These are phyloP conservation scores for Spergularia marina DNA, from an alignment of 148 eudicot genomes.

Conservation along the genomic window DNA sequence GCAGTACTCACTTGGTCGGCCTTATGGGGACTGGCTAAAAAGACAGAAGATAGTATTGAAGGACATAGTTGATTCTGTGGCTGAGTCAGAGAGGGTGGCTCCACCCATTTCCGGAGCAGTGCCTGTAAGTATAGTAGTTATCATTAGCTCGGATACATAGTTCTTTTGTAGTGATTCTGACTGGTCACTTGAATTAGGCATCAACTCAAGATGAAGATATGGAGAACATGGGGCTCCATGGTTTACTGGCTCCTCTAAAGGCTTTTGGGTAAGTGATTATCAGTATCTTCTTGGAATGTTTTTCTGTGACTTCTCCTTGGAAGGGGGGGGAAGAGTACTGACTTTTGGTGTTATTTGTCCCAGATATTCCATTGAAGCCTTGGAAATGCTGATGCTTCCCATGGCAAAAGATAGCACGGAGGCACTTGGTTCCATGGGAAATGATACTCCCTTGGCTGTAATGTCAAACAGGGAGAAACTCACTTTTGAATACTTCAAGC, in stretches of 20 bases:
- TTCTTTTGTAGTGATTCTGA: not conserved
- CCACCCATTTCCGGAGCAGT: slow-evolving; percentile 73
- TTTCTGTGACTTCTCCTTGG: not conserved
- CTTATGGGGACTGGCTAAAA: slow-evolving; percentile 93
- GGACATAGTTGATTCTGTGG: slow-evolving; percentile 84
- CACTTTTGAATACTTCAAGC: slow-evolving; percentile 94
- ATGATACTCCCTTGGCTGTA: slow-evolving; percentile 98
- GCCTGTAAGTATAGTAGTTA: slow-evolving; percentile 46
- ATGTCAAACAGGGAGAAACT: slow-evolving; percentile 98
- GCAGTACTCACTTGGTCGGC: slow-evolving; percentile 82
- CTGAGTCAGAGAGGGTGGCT: slow-evolving; percentile 47
- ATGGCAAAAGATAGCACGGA: slow-evolving; percentile 98
- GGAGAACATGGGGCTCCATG: slow-evolving; percentile 89
- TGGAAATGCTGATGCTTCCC: slow-evolving; percentile 94
- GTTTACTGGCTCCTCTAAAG: slow-evolving; percentile 88
- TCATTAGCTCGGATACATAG: not conserved
- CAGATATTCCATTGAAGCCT: slow-evolving; percentile 83
- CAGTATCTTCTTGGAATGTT: not conserved
- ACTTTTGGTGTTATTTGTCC: slow-evolving; percentile 12
- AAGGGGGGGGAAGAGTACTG: not conserved
- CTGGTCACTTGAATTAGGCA: slow-evolving; percentile 39
- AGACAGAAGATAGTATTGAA: slow-evolving; percentile 77
- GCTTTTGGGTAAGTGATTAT: slow-evolving; percentile 69
- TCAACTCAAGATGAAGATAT: slow-evolving; percentile 66
- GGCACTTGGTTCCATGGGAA: slow-evolving; percentile 99